Conservation (phyloP, 257 asterid species). For the Ehretia macrophylla region DNA sequence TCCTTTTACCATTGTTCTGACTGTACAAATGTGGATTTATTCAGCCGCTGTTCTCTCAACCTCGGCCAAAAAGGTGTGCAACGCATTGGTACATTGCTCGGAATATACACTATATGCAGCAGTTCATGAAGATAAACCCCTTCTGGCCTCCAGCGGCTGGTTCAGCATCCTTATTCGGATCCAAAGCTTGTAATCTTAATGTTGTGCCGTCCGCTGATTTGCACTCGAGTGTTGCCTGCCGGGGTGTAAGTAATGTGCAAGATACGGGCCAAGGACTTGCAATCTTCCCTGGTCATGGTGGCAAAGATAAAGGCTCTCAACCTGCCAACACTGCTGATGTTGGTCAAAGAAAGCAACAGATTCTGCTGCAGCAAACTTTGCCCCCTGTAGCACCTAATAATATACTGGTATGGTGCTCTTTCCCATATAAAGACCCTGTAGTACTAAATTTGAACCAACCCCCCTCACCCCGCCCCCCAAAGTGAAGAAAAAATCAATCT, state of each 20-base stretch:
- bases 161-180: conserved; percentile 60
- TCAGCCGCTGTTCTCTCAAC: conserved; percentile 77
- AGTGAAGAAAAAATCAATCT: too few species aligned
- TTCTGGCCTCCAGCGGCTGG: conserved; percentile 65
- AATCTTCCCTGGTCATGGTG: conserved; percentile 34
- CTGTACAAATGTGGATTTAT: not conserved
- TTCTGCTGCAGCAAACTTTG: conserved; percentile 72
- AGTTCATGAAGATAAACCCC: conserved; percentile 66
- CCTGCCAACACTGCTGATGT: conserved; percentile 41
- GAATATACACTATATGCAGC: conserved; percentile 71
- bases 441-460: not conserved
- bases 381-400: conserved; percentile 74
- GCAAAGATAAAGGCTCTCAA: conserved; percentile 62
- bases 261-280: conserved; percentile 54
- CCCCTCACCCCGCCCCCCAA: not conserved
- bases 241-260: conserved; percentile 29
- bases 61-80: conserved; percentile 78
- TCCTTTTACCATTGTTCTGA: conserved; percentile 2
- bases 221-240: conserved; percentile 38
- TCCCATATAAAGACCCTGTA: not conserved
- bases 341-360: conserved; percentile 73
- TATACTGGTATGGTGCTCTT: conserved; percentile 46
- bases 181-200: conserved; percentile 54
- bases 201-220: conserved; percentile 51
- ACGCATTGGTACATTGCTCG: conserved; percentile 91